These are phyloP conservation scores for Auricularia heimuer DNA, from an alignment of 768 basidiomycete species.

Conservation along the genomic window DNA sequence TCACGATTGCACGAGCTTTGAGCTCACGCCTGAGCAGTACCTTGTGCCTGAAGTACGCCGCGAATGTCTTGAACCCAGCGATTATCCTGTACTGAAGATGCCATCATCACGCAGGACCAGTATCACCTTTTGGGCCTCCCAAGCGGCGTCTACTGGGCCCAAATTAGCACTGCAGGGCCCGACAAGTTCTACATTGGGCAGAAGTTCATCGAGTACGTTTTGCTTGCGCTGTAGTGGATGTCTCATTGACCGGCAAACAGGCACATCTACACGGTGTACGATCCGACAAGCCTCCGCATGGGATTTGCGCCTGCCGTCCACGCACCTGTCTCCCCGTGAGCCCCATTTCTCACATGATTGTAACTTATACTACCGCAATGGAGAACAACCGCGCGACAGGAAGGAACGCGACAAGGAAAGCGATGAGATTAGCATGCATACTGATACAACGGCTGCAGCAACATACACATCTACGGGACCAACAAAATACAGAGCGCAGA, in stretches of 20 bases:
- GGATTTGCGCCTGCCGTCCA: constrained; percentile 1
- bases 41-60: background rate
- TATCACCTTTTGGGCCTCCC: background rate
- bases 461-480: too few species aligned
- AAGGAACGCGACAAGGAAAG: too few species aligned
- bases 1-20: constrained; percentile 6
- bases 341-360: too few species aligned
- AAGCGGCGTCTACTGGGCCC: background rate
- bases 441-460: too few species aligned
- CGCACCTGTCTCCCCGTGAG: too few species aligned
- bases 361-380: too few species aligned
- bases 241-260: background rate
- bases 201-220: constrained; percentile 4
- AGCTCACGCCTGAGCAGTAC: constrained; percentile 3
- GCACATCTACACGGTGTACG: constrained; percentile 6
- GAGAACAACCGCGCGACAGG: too few species aligned
- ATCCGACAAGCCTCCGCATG: constrained; percentile 3
- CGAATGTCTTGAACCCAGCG: background rate
- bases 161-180: background rate
- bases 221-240: background rate
- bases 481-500: too few species aligned
- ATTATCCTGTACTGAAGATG: background rate
- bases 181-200: constrained; percentile 5
- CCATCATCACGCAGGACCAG: background rate
- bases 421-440: too few species aligned